phyloP scores from a whole-genome alignment of 192 early-diverging fungal species.

The Coemansia sp. region DNA sequence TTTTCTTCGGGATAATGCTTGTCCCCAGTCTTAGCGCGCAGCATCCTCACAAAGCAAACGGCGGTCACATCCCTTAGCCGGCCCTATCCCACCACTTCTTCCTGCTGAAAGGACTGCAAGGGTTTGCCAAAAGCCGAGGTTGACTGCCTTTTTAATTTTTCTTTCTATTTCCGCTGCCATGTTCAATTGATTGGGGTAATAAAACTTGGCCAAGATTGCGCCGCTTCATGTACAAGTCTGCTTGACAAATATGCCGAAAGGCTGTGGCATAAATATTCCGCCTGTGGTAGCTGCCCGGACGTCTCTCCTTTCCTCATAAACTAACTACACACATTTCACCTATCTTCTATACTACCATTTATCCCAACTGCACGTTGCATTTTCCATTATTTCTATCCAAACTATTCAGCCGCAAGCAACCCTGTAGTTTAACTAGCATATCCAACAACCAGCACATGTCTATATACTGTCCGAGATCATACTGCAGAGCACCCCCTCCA shows the following conservation, averaged over 20 bases:
- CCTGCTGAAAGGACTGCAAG: not conserved
- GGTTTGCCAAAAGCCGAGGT: not conserved
- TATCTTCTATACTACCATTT: not conserved
- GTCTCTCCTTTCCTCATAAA: not conserved
- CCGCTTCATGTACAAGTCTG: not conserved
- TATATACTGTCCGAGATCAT: not conserved
- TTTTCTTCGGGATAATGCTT: too few species aligned
- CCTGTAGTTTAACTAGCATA: not conserved
- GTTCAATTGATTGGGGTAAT: not conserved
- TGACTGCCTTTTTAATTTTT: conserved; percentile 4
- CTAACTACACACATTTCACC: not conserved
- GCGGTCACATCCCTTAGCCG: not conserved
- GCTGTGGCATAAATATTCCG: not conserved
- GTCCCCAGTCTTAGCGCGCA: too few species aligned
- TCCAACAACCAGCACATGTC: not conserved
- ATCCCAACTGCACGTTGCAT: not conserved
- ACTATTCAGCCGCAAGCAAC: not conserved
- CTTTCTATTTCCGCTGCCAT: not conserved
- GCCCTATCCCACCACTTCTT: not conserved
- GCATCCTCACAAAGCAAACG: not conserved
- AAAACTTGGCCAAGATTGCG: not conserved
- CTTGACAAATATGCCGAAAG: not conserved
- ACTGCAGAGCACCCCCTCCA: not conserved
- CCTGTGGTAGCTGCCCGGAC: not conserved
- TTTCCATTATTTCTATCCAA: not conserved